These are phyloP conservation scores for Allantophomopsis lycopodina DNA, from an alignment of 2,329 filamentous ascomycete genomes.

Conservation along the genomic window DNA sequence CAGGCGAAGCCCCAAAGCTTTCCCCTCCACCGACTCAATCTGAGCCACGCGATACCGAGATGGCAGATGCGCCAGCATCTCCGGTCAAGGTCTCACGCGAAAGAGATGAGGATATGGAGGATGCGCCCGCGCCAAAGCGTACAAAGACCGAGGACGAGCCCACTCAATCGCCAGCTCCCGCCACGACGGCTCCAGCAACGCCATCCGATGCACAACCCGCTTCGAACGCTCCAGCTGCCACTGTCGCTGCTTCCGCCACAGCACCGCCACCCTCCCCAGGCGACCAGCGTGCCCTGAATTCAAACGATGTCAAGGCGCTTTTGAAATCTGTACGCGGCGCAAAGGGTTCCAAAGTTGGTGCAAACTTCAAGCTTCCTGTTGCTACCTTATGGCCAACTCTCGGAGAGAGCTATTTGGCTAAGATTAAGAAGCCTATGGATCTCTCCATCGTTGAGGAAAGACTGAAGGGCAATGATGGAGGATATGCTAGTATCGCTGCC, in stretches of 20 bases:
- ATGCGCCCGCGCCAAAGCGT: constrained; percentile 61
- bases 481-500: constrained; percentile 57
- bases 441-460: constrained; percentile 70
- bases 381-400: constrained; percentile 61
- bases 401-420: constrained; percentile 57
- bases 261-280: neutral
- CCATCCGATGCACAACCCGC: neutral
- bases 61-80: constrained; percentile 19
- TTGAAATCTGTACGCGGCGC: constrained; percentile 55
- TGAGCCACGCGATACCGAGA: constrained; percentile 14
- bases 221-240: constrained; percentile 8
- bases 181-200: constrained; percentile 6
- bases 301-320: constrained; percentile 45
- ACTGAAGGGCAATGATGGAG: constrained; percentile 42
- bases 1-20: neutral
- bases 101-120: constrained; percentile 58
- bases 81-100: constrained; percentile 52
- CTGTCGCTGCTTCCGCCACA: constrained; percentile 10
- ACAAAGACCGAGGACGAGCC: constrained; percentile 54
- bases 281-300: constrained; percentile 28
- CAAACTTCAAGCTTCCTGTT: constrained; percentile 66
- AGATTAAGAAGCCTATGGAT: constrained; percentile 69
- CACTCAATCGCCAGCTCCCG: constrained; percentile 18
- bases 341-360: constrained; percentile 76
- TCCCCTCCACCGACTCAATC: neutral